These are phyloP conservation scores for Lentinula guzmanii DNA, from an alignment of 768 basidiomycete genomes.

Conservation along the genomic window DNA sequence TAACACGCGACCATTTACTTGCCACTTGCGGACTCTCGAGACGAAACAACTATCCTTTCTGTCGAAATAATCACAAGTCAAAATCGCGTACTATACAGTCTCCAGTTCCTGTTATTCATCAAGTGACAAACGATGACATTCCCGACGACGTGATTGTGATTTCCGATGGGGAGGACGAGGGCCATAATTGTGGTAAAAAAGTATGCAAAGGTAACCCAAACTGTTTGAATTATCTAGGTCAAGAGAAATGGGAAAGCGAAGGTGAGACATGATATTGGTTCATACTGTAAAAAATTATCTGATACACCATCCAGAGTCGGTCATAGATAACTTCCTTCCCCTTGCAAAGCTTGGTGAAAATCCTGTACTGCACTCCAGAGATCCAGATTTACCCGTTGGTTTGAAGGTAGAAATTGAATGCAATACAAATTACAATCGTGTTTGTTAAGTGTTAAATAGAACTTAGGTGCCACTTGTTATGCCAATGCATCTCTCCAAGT, in stretches of 20 bases:
- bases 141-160: constrained; percentile 60
- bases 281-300: constrained; percentile 2
- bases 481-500: constrained; percentile 94
- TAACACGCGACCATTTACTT: constrained; percentile 60
- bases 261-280: constrained; percentile 31
- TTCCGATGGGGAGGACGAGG: constrained; percentile 68
- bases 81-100: constrained; percentile 14
- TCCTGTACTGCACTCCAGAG: constrained; percentile 45
- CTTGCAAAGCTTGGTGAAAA: constrained; percentile 46
- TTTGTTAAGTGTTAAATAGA: constrained; percentile 39
- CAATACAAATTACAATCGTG: background rate
- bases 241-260: constrained; percentile 74
- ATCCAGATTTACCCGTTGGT: constrained; percentile 62
- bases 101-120: constrained; percentile 8
- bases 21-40: constrained; percentile 62
- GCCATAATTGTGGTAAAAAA: constrained; percentile 49
- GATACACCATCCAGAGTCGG: background rate
- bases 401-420: constrained; percentile 47
- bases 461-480: constrained; percentile 96
- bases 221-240: constrained; percentile 86
- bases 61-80: constrained; percentile 48
- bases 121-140: constrained; percentile 36
- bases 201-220: constrained; percentile 72
- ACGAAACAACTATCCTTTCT: constrained; percentile 45
- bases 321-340: constrained; percentile 47